Evolutionary conservation across 768 basidiomycete genomes (phyloP).

Genomic region (Termitomyces sp.): DNA sequence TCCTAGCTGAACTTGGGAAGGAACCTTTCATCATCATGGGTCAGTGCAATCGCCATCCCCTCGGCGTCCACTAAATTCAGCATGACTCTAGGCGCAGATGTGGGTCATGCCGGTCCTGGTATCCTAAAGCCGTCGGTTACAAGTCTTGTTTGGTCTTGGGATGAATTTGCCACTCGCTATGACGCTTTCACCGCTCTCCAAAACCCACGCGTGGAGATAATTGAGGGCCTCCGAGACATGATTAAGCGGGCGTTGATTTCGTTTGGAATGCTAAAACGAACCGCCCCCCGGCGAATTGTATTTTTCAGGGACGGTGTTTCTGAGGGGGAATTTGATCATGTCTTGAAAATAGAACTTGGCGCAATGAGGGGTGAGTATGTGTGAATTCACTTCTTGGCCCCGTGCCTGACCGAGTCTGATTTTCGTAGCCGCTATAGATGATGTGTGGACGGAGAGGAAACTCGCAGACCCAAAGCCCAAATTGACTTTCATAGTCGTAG

Average conservation of each 20-base stretch:
- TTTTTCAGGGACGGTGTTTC: constrained; percentile 25
- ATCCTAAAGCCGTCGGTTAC: constrained; percentile 48
- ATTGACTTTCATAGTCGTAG: constrained; percentile 57
- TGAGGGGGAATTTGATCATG: constrained; percentile 22
- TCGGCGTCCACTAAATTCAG: background rate
- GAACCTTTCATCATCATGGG: constrained; percentile 36
- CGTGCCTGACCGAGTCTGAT: constrained; percentile 1
- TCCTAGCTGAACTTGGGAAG: constrained; percentile 18
- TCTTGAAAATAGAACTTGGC: constrained; percentile 13
- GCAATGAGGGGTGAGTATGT: constrained; percentile 10
- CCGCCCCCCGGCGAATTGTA: constrained; percentile 8
- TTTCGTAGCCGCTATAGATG: constrained; percentile 26
- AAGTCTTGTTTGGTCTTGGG: constrained; percentile 52
- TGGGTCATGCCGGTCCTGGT: constrained; percentile 61
- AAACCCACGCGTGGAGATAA: constrained; percentile 40
- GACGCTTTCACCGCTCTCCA: constrained; percentile 36
- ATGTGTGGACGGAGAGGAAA: constrained; percentile 28
- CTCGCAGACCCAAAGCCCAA: constrained; percentile 21
- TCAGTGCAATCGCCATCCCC: constrained; percentile 6
- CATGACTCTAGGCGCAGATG: constrained; percentile 39
- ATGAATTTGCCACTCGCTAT: constrained; percentile 41
- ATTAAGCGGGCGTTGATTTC: constrained; percentile 16
- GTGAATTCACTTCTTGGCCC: background rate
- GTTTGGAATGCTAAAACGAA: constrained; percentile 5
- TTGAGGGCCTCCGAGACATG: constrained; percentile 36